Evolutionary conservation across 2,329 filamentous ascomycete species (phyloP), one percentile per base, ranked within the genome.

Genomic region (Beauveria scarabaeidicola): DNA sequence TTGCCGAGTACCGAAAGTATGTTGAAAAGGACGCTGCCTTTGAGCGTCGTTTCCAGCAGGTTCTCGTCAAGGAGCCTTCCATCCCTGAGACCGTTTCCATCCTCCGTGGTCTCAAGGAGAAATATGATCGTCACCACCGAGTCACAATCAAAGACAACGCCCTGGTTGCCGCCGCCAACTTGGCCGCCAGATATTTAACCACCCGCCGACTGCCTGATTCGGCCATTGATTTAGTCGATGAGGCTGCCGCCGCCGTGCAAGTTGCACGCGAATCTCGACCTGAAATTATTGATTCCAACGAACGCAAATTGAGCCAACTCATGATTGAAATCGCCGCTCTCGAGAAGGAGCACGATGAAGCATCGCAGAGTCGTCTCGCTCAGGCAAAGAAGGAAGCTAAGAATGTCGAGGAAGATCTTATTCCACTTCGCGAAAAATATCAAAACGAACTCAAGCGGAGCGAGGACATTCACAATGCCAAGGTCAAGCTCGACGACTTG

Each of bases 11-110:
- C 76, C 86, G 94, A 69, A 99, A 99, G 74, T 97, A 99, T 75
- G 96, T 99, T 64, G 94, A 99, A 74, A 99, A 99, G 76, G 94
- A 99, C 69, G 89, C 91, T 50, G 94, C 94, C 51, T 99, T 99
- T 72, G 94, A 99, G 75, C 90, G 94, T 74, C 90, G 94, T 73
- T 99, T 99, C 82, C 94, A 99, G 73, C 94, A 99, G 74, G 94
- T 99, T 43, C 75, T 99, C 48, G 93, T 97, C 72, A 97, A 97
- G 77, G 94, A 99, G 72, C 94, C 94, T 2, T 81, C 85, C 6
- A 87, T 97, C 52, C 74, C 84, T 1, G 94, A 99, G 76, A 97
- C 94, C 15, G 85, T 99, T 63, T 99, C 94, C 23, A 99, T 99
- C 69, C 86, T 99, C n/a, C 90, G 94, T 80, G 94, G 94, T 70